Percentiles rank a stretch among this genome's conserved stretches.
Evolutionary conservation across 2,329 filamentous ascomycete species (phyloP).

Genomic region (Chalara sp.): DNA sequence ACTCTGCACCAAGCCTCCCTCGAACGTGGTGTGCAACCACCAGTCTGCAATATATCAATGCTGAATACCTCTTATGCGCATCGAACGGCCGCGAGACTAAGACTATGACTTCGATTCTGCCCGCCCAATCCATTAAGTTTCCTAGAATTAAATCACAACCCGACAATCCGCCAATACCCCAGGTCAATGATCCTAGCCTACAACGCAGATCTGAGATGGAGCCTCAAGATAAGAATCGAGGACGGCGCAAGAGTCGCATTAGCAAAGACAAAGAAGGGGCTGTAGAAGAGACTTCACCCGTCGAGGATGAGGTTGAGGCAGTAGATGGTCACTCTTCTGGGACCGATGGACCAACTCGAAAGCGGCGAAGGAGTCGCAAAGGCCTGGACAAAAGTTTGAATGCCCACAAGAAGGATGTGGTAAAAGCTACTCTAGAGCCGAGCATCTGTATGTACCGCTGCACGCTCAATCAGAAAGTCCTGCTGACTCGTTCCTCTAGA

Average conservation of each 20-base stretch:
- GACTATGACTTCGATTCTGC: conserved; percentile 28
- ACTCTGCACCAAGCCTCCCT: neutral
- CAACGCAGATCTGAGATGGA: conserved; percentile 18
- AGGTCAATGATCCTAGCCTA: conserved; percentile 17
- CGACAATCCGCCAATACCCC: conserved; percentile 8
- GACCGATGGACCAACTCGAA: conserved; percentile 29
- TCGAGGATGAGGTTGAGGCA: conserved; percentile 16
- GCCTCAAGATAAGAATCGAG: conserved; percentile 23
- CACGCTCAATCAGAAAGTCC: neutral
- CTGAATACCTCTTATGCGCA: neutral
- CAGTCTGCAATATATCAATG: neutral
- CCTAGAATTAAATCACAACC: conserved; percentile 9
- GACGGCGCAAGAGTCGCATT: conserved; percentile 24
- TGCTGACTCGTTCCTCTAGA: conserved; percentile 29
- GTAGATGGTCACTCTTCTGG: conserved; percentile 25
- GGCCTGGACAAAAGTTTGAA: conserved; percentile 75
- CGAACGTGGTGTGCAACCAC: neutral
- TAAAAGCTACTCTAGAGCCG: conserved; percentile 93
- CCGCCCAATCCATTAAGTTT: conserved; percentile 20
- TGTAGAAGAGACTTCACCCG: conserved; percentile 16
- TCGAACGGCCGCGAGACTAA: neutral
- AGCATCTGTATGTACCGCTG: conserved; percentile 67
- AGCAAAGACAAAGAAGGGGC: conserved; percentile 19
- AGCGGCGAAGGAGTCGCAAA: conserved; percentile 68
- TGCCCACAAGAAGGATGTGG: conserved; percentile 84